Evolutionary conservation across 164 flowering plant genomes (phyloP), one percentile per base, ranked within the genome.

Genomic region (Tinospora cordifolia): DNA sequence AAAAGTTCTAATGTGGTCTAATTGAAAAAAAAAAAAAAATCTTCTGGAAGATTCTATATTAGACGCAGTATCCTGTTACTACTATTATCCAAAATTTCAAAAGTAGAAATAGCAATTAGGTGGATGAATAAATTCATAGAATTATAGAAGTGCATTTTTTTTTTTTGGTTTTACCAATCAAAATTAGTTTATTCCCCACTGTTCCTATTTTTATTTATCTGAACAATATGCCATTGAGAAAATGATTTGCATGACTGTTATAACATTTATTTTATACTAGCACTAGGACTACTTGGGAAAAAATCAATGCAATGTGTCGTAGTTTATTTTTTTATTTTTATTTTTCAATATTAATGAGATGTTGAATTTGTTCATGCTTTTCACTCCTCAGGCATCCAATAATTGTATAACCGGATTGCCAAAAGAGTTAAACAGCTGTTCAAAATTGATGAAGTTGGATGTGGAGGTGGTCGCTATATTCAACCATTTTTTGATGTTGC

Each of bases 311-410:
- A 54, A 8, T 22, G 6, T n/a, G 60, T 7, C 60, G n/a, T 25
- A n/a, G 7, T n/a, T n/a, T n/a, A 21, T 54, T 54, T 54, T 54
- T 44, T n/a, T n/a, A n/a, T n/a, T n/a, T n/a, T n/a, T n/a, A n/a
- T n/a, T n/a, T n/a, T n/a, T n/a, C n/a, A n/a, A 54, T 0, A 54
- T 54, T 54, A 19, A 2, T 25, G 8, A 19, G 58, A n/a, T 54
- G 6, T 1, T 54, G n/a, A 24, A 54, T 54, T 54, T 54, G 19
- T 8, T 62, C 57, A 73, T 73, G 44, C 76, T 76, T 62, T 41
- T 68, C 85, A 95, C 76, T 76, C 63, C 39, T 68, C 85, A 95
- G 99, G 97, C 86, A 73, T 88, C 99, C 79, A 89, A 89, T 75
- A 95, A 95, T 69, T 63, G 65, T 66, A 77, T 95, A 34, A 76